phyloP scores from a whole-genome alignment of 768 basidiomycete species.

The Hygrophorus pudorinus region DNA sequence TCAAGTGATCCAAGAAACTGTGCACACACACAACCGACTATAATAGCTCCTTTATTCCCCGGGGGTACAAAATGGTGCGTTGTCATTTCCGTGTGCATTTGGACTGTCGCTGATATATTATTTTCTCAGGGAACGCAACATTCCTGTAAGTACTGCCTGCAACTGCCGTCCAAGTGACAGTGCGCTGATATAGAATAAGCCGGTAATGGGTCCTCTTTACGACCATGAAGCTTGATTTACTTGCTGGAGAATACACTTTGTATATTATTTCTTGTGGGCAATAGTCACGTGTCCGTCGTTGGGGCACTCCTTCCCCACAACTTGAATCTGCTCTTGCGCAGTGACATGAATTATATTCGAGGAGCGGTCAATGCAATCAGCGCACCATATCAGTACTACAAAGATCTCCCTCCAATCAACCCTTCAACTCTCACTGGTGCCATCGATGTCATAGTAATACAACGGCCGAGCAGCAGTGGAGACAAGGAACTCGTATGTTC shows the following conservation, averaged over 20 bases:
- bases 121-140: conserved; percentile 61
- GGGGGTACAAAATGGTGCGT: conserved; percentile 94
- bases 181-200: conserved; percentile 22
- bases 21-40: not conserved
- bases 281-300: too few relatives aligned
- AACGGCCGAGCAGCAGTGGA: conserved; percentile 54
- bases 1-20: conserved; percentile 1
- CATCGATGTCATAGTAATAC: conserved; percentile 96
- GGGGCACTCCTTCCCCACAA: not conserved
- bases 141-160: conserved; percentile 47
- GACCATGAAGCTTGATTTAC: conserved; percentile 43
- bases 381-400: conserved; percentile 86
- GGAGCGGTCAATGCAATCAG: conserved; percentile 79
- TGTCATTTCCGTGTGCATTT: not conserved
- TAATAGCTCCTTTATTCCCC: conserved; percentile 74
- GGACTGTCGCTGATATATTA: conserved; percentile 5
- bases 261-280: not conserved
- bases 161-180: not conserved
- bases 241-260: not conserved
- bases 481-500: conserved; percentile 74
- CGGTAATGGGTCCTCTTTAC: conserved; percentile 51
- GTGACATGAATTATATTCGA: conserved; percentile 74
- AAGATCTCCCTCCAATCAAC: conserved; percentile 77
- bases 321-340: not conserved
- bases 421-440: conserved; percentile 96